phyloP scores from a whole-genome alignment of 257 asterid genomes.

The Mentha longifolia region DNA sequence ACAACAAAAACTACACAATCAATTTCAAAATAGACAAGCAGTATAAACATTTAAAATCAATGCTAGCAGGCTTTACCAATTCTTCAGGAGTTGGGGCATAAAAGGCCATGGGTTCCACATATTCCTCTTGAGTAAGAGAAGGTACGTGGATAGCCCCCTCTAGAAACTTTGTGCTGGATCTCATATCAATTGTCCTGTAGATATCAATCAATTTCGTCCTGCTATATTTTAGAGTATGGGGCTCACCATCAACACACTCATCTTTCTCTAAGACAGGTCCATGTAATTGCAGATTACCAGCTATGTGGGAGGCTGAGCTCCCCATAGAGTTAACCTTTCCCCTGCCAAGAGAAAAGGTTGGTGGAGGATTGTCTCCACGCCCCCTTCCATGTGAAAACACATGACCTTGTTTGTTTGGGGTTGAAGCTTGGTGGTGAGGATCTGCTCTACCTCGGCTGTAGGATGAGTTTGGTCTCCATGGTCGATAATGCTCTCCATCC shows the following conservation, averaged over 20 bases:
- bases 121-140: constrained; percentile 76
- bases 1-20: constrained; percentile 26
- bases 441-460: constrained; percentile 81
- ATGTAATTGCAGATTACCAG: constrained; percentile 46
- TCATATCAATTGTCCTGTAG: constrained; percentile 63
- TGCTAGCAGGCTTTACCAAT: constrained; percentile 53
- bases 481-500: constrained; percentile 79
- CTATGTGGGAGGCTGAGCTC: constrained; percentile 42
- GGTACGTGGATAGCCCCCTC: constrained; percentile 64
- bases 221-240: constrained; percentile 53
- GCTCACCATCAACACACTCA: constrained; percentile 54
- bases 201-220: constrained; percentile 76
- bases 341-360: constrained; percentile 64
- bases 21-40: constrained; percentile 20
- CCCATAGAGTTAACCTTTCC: constrained; percentile 61
- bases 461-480: constrained; percentile 77
- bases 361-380: constrained; percentile 62
- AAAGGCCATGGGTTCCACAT: constrained; percentile 76
- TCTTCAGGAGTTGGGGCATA: constrained; percentile 74
- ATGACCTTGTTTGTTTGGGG: constrained; percentile 62
- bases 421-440: constrained; percentile 56
- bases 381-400: constrained; percentile 79
- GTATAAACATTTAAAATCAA: constrained; percentile 1
- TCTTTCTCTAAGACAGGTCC: constrained; percentile 58
- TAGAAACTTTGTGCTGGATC: constrained; percentile 42